Percentiles rank a stretch among this genome's conserved stretches.
These are phyloP conservation scores for Colletotrichum sp. DNA, from an alignment of 2,329 filamentous ascomycete species.

Conservation along the genomic window DNA sequence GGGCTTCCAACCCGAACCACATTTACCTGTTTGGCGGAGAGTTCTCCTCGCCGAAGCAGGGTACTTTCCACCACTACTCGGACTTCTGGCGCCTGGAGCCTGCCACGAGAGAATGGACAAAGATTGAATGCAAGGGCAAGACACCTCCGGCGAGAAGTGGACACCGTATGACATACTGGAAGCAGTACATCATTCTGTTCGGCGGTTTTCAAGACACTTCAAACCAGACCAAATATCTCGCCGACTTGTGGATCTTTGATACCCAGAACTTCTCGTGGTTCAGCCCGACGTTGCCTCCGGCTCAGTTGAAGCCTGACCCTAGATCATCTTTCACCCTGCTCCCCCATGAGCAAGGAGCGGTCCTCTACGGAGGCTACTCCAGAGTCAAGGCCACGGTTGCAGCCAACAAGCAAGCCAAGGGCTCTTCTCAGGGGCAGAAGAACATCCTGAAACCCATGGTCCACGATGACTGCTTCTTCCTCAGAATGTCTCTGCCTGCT, in stretches of 20 bases:
- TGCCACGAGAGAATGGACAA: conserved; percentile 84
- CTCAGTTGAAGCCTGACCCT: conserved; percentile 86
- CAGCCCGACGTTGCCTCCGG: conserved; percentile 74
- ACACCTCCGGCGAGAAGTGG: conserved; percentile 86
- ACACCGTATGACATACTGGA: conserved; percentile 95
- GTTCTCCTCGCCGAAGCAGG: conserved; percentile 95
- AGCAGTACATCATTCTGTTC: conserved; percentile 95
- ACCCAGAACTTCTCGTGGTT: conserved; percentile 87
- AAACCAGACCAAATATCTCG: conserved; percentile 91
- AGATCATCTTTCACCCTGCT: conserved; percentile 91
- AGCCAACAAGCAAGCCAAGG: conserved; percentile 68
- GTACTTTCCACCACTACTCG: conserved; percentile 98
- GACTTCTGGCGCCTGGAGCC: conserved; percentile 97
- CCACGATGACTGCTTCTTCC: conserved; percentile 94
- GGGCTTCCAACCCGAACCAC: conserved; percentile 81
- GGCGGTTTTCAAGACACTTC: conserved; percentile 98
- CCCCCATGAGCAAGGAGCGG: conserved; percentile 88
- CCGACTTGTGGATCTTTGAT: conserved; percentile 96
- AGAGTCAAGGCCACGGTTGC: conserved; percentile 76
- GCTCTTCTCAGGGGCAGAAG: conserved; percentile 64
- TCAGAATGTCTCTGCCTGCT: conserved; percentile 77
- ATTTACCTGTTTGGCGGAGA: conserved; percentile 96
- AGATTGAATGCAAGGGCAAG: conserved; percentile 81
- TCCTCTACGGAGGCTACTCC: conserved; percentile 93
- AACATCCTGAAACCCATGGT: conserved; percentile 86